A percentile compares a stretch with the other conserved stretches of the same genome.
phyloP scores from a whole-genome alignment of 306 rosid species.

The Lotus japonicus region DNA sequence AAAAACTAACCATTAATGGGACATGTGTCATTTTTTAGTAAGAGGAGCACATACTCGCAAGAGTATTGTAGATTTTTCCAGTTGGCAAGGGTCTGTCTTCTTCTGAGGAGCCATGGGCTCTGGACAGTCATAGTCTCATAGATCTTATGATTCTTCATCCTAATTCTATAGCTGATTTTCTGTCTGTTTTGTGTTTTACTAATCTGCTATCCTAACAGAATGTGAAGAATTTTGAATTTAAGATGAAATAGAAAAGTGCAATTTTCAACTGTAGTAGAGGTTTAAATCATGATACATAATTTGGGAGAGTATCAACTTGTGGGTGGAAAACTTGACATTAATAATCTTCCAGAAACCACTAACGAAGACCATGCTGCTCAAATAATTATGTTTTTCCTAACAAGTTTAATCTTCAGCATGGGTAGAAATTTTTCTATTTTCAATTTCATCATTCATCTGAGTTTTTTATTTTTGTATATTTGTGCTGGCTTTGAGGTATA shows the following conservation, averaged over 20 bases:
- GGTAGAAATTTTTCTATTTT: not conserved
- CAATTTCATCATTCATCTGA: not conserved
- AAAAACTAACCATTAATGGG: no score
- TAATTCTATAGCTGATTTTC: no score
- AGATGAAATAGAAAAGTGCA: not conserved
- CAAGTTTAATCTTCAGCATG: not conserved
- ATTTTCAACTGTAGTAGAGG: not conserved
- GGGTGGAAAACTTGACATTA: not conserved
- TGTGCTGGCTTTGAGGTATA: not conserved
- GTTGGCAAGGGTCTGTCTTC: no score
- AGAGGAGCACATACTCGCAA: no score
- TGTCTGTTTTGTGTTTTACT: no score
- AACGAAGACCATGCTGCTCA: not conserved
- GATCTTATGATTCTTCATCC: no score
- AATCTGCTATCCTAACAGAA: not conserved
- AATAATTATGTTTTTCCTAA: not conserved
- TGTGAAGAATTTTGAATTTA: not conserved
- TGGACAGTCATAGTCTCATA: no score
- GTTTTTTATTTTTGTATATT: not conserved
- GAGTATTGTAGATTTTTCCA: no score
- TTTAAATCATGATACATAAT: not conserved
- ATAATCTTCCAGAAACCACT: not conserved
- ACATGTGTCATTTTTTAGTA: no score
- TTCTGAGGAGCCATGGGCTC: no score
- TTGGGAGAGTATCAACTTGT: not conserved